Base-by-base conservation (phyloP, 805 yeast genomes). In the Saturnispora besseyi region DNA sequence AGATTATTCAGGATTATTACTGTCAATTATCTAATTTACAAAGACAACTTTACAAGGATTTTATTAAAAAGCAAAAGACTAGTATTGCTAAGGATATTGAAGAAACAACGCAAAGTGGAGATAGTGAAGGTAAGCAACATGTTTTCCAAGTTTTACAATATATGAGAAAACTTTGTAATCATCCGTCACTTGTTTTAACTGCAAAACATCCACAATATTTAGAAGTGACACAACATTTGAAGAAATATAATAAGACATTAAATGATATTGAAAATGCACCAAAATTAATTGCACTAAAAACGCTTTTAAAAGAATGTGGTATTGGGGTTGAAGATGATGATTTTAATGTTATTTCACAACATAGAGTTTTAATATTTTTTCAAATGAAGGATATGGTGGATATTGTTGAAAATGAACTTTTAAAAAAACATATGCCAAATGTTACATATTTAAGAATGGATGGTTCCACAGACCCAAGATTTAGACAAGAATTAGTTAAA, bases 381-480 rank as follows among this genome's bases (percentile, higher is more conserved):
- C 99, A 93, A 65, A 76, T 93, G 69, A 93, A 91, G 62, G 99
- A 93, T 62, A 93, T 93, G 99, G 74, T 93, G 56, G 97, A 93
- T 62, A 86, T 93, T 74, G 96, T 95, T 38, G 99, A 95, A 66
- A 81, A 82, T 50, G 96, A 93, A 57, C 73, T 93, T 48, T 75
- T 93, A 56, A 82, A 78, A 60, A 87, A 81, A 61, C 77, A 80
- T 58, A 79, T 93, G 83, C 98, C 98, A 1, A 74, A 85, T 2
- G 98, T 93, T 2, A 83, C 96, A 0, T 93, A 87, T 61, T 82
- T 93, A 93, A 77, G 99, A 56, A 72, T 93, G 56, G 99, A 93
- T 65, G 98, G 99, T 51, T 78, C 87, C 52, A 86, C 95, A 2
- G 98, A 93, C 54, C 95, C 97, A 12, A 77, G 95, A 54, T 84